Conservation (phyloP, 2,329 filamentous ascomycete species). For the Lachnellula suecica region DNA sequence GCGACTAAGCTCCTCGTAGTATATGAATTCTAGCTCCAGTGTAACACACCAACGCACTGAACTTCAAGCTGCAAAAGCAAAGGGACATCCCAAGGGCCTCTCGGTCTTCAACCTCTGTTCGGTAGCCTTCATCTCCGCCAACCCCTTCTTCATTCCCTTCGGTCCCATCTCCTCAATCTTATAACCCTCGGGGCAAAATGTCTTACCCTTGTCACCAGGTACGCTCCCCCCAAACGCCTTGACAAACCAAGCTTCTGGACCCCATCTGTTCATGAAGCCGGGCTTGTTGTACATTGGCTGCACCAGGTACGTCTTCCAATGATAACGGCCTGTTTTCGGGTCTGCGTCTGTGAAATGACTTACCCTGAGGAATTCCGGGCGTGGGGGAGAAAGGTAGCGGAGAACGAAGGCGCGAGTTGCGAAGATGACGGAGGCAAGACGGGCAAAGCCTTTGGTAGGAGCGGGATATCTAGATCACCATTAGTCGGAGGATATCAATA, state of each 20-base stretch:
- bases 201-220: slow-evolving; percentile 41
- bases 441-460: slow-evolving; percentile 37
- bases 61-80: slow-evolving; percentile 26
- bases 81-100: slow-evolving; percentile 49
- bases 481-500: background rate
- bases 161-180: slow-evolving; percentile 63
- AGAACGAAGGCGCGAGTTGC: slow-evolving; percentile 52
- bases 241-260: slow-evolving; percentile 50
- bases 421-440: slow-evolving; percentile 48
- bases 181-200: slow-evolving; percentile 50
- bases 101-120: slow-evolving; percentile 36
- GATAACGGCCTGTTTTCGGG: slow-evolving; percentile 51
- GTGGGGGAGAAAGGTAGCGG: slow-evolving; percentile 60
- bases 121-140: slow-evolving; percentile 44
- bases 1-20: too few species aligned
- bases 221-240: slow-evolving; percentile 44
- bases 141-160: slow-evolving; percentile 49
- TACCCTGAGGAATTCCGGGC: slow-evolving; percentile 39
- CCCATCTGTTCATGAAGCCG: slow-evolving; percentile 63
- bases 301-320: slow-evolving; percentile 52
- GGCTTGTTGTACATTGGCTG: slow-evolving; percentile 65
- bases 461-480: slow-evolving; percentile 40
- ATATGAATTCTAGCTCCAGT: too few species aligned
- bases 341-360: slow-evolving; percentile 47
- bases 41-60: too few species aligned